Evolutionary conservation across 495 filamentous ascomycete species (phyloP).

Genomic region (Trichoderma erinaceum): DNA sequence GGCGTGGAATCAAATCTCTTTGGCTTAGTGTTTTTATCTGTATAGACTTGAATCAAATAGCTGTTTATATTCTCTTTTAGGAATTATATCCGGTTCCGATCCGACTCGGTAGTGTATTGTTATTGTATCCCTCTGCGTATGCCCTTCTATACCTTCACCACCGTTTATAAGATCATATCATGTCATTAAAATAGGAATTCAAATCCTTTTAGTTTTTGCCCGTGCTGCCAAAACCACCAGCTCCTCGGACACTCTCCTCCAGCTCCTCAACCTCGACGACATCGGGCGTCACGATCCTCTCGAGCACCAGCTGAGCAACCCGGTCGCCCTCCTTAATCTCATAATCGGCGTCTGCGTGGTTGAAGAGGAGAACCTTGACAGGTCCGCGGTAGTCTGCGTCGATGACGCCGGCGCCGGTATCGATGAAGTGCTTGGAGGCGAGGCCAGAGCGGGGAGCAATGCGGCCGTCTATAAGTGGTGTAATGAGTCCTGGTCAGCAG

Average conservation of each 20-base stretch:
- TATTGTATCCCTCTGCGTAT: neutral
- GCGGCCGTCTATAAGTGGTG: constrained; percentile 72
- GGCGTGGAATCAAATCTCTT: neutral
- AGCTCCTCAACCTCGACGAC: constrained; percentile 80
- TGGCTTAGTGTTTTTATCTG: neutral
- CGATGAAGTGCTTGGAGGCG: constrained; percentile 88
- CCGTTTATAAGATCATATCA: neutral
- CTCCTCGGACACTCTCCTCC: constrained; percentile 84
- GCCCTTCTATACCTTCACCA: neutral
- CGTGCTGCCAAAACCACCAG: constrained; percentile 91
- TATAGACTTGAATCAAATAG: neutral
- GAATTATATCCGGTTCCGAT: neutral
- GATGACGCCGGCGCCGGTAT: constrained; percentile 91
- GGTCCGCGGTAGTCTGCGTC: constrained; percentile 95
- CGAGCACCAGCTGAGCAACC: constrained; percentile 86
- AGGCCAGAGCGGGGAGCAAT: constrained; percentile 89
- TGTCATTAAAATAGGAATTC: neutral
- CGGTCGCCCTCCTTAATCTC: constrained; percentile 78
- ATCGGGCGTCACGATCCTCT: constrained; percentile 89
- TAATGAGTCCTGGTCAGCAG: constrained; percentile 15
- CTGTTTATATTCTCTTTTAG: neutral
- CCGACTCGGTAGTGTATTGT: neutral
- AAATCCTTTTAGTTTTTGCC: constrained; percentile 45
- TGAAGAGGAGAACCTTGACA: constrained; percentile 91
- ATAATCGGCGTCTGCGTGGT: constrained; percentile 80